Evolutionary conservation across 768 basidiomycete genomes (phyloP), one percentile per base, ranked within the genome.

Genomic region (Podaxis pistillaris): DNA sequence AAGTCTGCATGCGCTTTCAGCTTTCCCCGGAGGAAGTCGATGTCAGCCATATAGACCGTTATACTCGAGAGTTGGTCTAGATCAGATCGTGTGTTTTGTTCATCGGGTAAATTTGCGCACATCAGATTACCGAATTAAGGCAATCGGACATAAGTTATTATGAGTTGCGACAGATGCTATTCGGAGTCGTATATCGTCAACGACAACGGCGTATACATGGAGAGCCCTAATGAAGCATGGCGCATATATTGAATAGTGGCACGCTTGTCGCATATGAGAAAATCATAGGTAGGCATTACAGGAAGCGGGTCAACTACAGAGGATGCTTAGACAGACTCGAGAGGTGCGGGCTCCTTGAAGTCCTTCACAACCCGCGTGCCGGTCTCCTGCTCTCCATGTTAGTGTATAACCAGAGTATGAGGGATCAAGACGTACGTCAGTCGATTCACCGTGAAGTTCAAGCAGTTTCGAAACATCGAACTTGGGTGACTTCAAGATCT

Each of bases 401-500:
- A 51, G 57, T 33, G 58, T 60, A 17, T 52, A 9, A 3, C 54
- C n/a, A 38, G 38, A 46, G 19, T 15, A 64, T 52, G 65, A 70
- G 69, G 30, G 40, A 51, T 36, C 40, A 47, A 64, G 38, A 86
- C 94, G 72, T 73, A 95, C 96, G 70, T 96, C 93, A 71, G 89
- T 91, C 69, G 92, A 88, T 77, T 97, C 96, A 66, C 95, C 94
- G 76, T 98, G 97, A 62, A 96, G 87, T 77, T 99, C 97, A 67
- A 98, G 86, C 56, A 98, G 83, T 81, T 98, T 98, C 67, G 91
- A 88, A 61, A 94, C 83, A 76, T 97, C 96, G 75, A 96, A 95
- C 77, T 96, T 97, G 67, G 97, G 97, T 66, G 96, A 83, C 81
- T 98, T 98, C 72, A 99, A 83, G 75, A 99, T 98, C 86, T 99